Conservation (phyloP, 345 rosid genomes). For the Sisymbrium altissimum region DNA sequence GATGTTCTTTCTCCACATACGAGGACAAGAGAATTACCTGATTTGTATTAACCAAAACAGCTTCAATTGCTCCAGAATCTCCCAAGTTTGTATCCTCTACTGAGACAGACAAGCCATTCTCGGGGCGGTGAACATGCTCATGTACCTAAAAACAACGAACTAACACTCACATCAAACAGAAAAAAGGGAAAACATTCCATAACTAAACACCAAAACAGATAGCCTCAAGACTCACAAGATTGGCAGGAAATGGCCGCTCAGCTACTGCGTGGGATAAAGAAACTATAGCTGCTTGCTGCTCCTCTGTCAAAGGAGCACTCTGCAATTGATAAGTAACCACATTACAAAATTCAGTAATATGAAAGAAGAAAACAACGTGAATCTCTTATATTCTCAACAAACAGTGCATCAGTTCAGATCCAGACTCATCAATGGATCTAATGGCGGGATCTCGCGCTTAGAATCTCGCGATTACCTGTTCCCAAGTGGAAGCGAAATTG, state of each 20-base stretch:
- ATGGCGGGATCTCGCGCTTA: neutral
- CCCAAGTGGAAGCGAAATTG: conserved; percentile 96
- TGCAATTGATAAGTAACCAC: conserved; percentile 31
- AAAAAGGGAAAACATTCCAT: neutral
- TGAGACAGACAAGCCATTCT: conserved; percentile 56
- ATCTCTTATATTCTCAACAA: neutral
- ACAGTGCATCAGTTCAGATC: conserved; percentile 14
- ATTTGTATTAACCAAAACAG: conserved; percentile 82
- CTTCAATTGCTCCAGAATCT: conserved; percentile 66
- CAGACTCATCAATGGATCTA: neutral
- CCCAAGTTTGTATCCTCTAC: conserved; percentile 43
- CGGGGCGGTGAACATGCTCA: conserved; percentile 53
- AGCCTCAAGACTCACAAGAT: conserved; percentile 47
- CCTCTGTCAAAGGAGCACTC: conserved; percentile 84
- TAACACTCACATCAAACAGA: conserved; percentile 9
- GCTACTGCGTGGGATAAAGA: conserved; percentile 67
- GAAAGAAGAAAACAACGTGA: neutral
- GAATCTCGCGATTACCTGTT: conserved; percentile 52
- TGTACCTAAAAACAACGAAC: conserved; percentile 47
- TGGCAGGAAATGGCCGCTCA: conserved; percentile 78
- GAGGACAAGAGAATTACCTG: conserved; percentile 59
- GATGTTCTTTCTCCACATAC: neutral
- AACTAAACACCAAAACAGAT: neutral
- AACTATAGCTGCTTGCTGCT: conserved; percentile 69
- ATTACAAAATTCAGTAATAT: conserved; percentile 1